These are phyloP conservation scores for Arachis monticola DNA, from an alignment of 331 rosid genomes.

Conservation along the genomic window DNA sequence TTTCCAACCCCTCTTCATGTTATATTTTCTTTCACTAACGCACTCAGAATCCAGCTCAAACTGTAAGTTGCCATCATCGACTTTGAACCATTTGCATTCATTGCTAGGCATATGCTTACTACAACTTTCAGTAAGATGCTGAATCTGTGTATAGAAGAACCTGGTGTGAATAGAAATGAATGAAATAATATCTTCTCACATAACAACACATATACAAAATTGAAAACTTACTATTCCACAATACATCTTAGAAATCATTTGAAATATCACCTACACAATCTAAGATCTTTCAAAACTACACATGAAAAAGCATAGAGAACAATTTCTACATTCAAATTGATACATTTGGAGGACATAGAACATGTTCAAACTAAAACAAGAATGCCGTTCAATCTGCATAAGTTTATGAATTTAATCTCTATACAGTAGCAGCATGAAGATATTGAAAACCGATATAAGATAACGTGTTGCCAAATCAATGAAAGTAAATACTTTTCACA, in stretches of 20 bases:
- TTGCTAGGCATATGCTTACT: conserved; percentile 39
- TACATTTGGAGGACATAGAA: background rate
- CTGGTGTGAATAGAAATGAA: conserved; percentile 57
- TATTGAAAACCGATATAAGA: too few relatives aligned
- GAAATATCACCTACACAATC: background rate
- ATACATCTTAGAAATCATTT: background rate
- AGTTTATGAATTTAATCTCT: background rate
- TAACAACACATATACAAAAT: conserved; percentile 22
- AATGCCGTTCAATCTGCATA: background rate
- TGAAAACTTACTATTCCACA: conserved; percentile 5
- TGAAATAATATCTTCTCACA: conserved; percentile 42
- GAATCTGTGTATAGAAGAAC: conserved; percentile 85
- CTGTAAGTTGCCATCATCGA: conserved; percentile 40
- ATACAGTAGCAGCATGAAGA: background rate
- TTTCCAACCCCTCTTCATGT: conserved; percentile 66
- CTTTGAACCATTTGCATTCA: conserved; percentile 44
- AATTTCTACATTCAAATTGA: conserved; percentile 22
- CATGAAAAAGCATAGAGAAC: background rate
- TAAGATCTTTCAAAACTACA: background rate
- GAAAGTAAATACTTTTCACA: too few relatives aligned
- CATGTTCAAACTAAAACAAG: background rate
- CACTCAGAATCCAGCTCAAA: conserved; percentile 60
- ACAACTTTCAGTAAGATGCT: conserved; percentile 44
- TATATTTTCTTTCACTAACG: conserved; percentile 47
- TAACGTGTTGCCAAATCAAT: too few relatives aligned